Base-by-base conservation (phyloP, 495 filamentous ascomycete genomes). In the Penicillium simplicissimum region DNA sequence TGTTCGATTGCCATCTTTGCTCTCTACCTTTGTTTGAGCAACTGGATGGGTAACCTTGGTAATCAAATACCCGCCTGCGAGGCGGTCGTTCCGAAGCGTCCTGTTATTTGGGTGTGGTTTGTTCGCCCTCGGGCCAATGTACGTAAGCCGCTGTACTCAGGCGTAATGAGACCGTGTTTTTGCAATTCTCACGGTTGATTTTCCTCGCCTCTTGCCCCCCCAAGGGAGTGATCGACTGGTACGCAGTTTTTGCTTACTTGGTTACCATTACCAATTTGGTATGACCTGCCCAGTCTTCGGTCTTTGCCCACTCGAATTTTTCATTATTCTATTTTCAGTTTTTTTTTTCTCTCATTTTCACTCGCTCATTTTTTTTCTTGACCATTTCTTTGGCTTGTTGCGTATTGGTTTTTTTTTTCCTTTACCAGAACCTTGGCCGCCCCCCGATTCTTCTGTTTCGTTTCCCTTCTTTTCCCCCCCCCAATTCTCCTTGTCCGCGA, bases 131-230 rank as follows among this genome's bases (percentile, higher is more conserved):
- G 17, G 51, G 28, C 19, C 33, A 35, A 17, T 19, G 19, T 53
- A 53, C 33, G 51, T 53, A 53, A 53, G 51, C 15, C 3, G n/a
- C 21, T 2, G 25, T 49, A 49, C 28, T 3, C 23, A 10, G 1
- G 1, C 13, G 45, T 49, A 49, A 49, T 49, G 28, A 8, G 1
- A 36, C 51, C 33, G 51, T 36, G 1, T n/a, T 60, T 53, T 43
- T 56, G 25, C 38, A 59, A 35, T 55, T 47, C 34, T 48, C 40
- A 61, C 60, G 34, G 58, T 63, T 53, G 36, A 33, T 52, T 57
- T 55, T 36, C 40, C 36, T 63, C 57, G 64, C 63, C 62, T 68
- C 70, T 75, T 71, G 70, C 73, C 74, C 68, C 68, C 67, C 69
- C 59, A 55, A 74, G 43, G 23, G 5, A 31, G 14, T 31, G 45